phyloP scores from a whole-genome alignment of 2,329 filamentous ascomycete genomes.

The Cytospora mali region DNA sequence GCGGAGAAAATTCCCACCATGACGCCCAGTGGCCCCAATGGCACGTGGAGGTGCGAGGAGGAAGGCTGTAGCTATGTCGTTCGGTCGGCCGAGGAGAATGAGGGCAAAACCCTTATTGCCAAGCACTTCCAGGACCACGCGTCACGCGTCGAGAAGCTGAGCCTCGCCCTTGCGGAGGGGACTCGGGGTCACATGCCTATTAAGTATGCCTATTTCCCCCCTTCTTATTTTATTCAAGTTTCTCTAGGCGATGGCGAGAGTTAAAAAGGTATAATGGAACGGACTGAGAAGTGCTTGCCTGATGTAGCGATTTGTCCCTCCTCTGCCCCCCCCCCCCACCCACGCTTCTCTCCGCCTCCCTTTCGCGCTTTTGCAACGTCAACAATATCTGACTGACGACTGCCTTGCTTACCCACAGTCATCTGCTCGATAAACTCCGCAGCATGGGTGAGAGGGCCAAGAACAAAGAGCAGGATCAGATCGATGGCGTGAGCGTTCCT shows the following conservation, averaged over 20 bases:
- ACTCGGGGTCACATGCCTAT: constrained; percentile 57
- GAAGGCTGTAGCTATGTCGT: constrained; percentile 67
- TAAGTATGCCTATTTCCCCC: constrained; percentile 51
- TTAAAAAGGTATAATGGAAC: background rate
- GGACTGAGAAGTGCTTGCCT: background rate
- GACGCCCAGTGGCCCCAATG: constrained; percentile 56
- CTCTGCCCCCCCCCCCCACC: background rate
- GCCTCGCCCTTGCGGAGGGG: constrained; percentile 60
- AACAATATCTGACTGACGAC: constrained; percentile 34
- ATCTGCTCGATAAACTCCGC: constrained; percentile 60
- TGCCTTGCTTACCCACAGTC: constrained; percentile 39
- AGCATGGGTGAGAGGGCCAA: constrained; percentile 45
- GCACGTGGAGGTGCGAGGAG: constrained; percentile 68
- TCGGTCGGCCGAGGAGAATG: constrained; percentile 59
- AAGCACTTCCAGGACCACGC: constrained; percentile 66
- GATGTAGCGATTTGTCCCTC: background rate
- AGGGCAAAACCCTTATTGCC: constrained; percentile 58
- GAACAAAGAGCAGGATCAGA: constrained; percentile 35
- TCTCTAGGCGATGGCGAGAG: background rate
- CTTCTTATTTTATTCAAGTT: constrained; percentile 34
- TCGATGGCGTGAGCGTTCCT: constrained; percentile 42
- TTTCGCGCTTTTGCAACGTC: background rate
- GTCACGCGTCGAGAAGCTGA: constrained; percentile 52
- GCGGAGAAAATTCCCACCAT: constrained; percentile 54
- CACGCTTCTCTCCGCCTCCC: background rate